phyloP scores from a whole-genome alignment of 2,329 filamentous ascomycete species.

The Moelleriella libera region DNA sequence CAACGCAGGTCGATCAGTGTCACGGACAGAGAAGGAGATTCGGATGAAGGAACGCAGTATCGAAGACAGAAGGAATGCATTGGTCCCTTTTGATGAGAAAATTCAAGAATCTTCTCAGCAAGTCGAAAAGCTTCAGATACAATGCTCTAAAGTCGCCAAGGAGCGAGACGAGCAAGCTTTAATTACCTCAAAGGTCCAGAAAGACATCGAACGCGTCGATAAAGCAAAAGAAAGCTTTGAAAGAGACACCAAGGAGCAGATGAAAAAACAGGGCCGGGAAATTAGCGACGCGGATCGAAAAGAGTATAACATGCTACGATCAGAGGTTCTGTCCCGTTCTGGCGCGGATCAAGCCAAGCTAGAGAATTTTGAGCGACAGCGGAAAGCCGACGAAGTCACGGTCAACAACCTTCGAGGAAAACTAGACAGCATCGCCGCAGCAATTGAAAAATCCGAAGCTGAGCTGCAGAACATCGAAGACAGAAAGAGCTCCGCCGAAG shows the following conservation, averaged over 20 bases:
- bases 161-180: slow-evolving; percentile 61
- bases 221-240: slow-evolving; percentile 85
- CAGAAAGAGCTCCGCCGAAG: slow-evolving; percentile 49
- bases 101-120: slow-evolving; percentile 64
- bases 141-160: slow-evolving; percentile 57
- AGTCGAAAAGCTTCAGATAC: slow-evolving; percentile 50
- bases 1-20: slow-evolving; percentile 59
- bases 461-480: slow-evolving; percentile 58
- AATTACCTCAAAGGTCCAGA: slow-evolving; percentile 60
- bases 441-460: slow-evolving; percentile 57
- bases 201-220: slow-evolving; percentile 70
- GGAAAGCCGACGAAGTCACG: slow-evolving; percentile 83
- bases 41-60: slow-evolving; percentile 76
- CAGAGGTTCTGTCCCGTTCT: slow-evolving; percentile 72
- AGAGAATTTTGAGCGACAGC: slow-evolving; percentile 74
- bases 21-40: slow-evolving; percentile 73
- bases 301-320: slow-evolving; percentile 74
- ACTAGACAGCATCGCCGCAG: slow-evolving; percentile 63
- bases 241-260: slow-evolving; percentile 68
- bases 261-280: slow-evolving; percentile 76
- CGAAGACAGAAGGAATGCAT: slow-evolving; percentile 69
- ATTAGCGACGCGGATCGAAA: slow-evolving; percentile 76
- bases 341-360: slow-evolving; percentile 70
- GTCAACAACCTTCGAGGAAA: slow-evolving; percentile 82
- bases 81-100: slow-evolving; percentile 88